Percentiles rank a stretch among this genome's conserved stretches.
Evolutionary conservation across 2,329 filamentous ascomycete species (phyloP).

Genomic region (Fusarium hostae): DNA sequence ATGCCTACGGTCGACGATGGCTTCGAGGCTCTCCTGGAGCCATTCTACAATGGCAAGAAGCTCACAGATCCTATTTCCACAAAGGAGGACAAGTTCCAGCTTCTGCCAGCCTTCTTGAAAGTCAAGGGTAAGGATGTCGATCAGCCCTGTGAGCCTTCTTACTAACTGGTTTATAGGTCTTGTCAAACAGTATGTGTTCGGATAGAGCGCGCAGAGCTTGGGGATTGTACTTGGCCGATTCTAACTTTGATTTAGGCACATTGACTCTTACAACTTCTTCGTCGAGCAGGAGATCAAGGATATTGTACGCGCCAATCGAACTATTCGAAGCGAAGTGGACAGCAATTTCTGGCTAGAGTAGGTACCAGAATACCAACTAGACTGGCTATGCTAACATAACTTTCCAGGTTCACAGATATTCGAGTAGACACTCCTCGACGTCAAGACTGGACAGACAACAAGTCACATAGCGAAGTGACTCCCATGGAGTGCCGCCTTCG

Average conservation of each 20-base stretch:
- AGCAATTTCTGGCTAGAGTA: conserved; percentile 89
- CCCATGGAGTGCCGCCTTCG: conserved; percentile 96
- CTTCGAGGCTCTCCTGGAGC: conserved; percentile 73
- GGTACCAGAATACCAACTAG: neutral
- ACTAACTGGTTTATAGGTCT: conserved; percentile 62
- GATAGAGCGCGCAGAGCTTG: neutral
- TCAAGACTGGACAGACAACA: conserved; percentile 77
- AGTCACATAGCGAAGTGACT: conserved; percentile 79
- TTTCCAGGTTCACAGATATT: conserved; percentile 80
- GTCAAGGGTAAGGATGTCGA: conserved; percentile 75
- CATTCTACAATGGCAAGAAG: conserved; percentile 75
- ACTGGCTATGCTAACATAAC: conserved; percentile 8
- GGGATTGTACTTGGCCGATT: neutral
- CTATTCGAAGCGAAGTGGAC: conserved; percentile 91
- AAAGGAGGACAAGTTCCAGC: conserved; percentile 91
- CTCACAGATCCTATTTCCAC: conserved; percentile 72
- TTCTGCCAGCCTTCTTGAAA: conserved; percentile 96
- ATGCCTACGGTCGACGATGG: conserved; percentile 70
- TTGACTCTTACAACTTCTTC: conserved; percentile 99
- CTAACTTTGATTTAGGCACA: conserved; percentile 65
- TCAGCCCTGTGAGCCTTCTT: neutral
- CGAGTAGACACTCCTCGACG: conserved; percentile 85
- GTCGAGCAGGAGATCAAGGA: conserved; percentile 97
- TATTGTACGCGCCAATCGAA: conserved; percentile 90
- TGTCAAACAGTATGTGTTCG: conserved; percentile 78